A percentile compares a stretch with the other conserved stretches of the same genome.
These are phyloP conservation scores for Claviceps sp. DNA, from an alignment of 2,329 filamentous ascomycete genomes.

Conservation along the genomic window DNA sequence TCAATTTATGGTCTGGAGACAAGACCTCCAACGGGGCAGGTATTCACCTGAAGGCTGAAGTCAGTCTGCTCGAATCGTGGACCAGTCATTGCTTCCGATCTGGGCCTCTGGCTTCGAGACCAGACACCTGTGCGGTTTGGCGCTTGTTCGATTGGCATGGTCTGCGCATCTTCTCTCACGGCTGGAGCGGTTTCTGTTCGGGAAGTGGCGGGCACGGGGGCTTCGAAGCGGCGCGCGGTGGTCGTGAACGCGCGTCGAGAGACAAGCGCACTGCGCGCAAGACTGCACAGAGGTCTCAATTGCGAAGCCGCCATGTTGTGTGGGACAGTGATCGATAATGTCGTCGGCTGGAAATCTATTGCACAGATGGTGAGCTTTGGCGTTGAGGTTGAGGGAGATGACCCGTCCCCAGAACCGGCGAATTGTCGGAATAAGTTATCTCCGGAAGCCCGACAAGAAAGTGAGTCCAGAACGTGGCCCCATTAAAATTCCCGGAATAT, in stretches of 20 bases:
- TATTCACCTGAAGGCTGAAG: conserved; percentile 72
- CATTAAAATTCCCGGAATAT: neutral
- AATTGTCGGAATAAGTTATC: conserved; percentile 5
- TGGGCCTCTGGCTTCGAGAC: conserved; percentile 74
- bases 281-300: conserved; percentile 30
- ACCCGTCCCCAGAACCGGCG: neutral
- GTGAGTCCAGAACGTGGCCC: neutral
- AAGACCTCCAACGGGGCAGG: neutral
- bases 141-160: conserved; percentile 54
- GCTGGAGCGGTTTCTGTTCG: conserved; percentile 27
- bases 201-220: conserved; percentile 25
- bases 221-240: conserved; percentile 33
- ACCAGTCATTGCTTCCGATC: conserved; percentile 76
- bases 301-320: conserved; percentile 30
- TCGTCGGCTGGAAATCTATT: conserved; percentile 1
- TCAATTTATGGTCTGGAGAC: conserved; percentile 9
- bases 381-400: neutral
- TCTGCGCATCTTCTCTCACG: conserved; percentile 26
- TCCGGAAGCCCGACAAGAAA: conserved; percentile 1
- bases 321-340: neutral
- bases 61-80: conserved; percentile 96
- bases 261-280: conserved; percentile 31
- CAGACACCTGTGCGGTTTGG: conserved; percentile 74
- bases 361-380: neutral
- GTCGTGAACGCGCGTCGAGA: conserved; percentile 34